Conservation (phyloP, 345 rosid genomes). For the Heritiera fomes region DNA sequence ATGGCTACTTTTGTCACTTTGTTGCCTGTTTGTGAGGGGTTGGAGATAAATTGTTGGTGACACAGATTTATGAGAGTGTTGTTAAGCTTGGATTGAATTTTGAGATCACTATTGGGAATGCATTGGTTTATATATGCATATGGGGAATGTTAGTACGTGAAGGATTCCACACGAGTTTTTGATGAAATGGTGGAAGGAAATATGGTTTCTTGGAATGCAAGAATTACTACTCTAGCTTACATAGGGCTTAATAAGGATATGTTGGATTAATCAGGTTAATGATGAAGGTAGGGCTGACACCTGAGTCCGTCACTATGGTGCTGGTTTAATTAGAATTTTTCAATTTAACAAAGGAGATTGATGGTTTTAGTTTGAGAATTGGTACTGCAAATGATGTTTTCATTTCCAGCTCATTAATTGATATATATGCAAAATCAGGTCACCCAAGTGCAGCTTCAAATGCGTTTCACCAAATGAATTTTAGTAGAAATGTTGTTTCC, state of each 20-base stretch:
- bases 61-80: slow-evolving; percentile 41
- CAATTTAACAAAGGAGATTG: slow-evolving; percentile 42
- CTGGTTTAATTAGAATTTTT: slow-evolving; percentile 38
- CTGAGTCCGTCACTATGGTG: slow-evolving; percentile 45
- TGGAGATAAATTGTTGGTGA: slow-evolving; percentile 9
- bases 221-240: slow-evolving; percentile 38
- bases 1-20: slow-evolving; percentile 40
- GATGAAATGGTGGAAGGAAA: slow-evolving; percentile 44
- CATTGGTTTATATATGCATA: slow-evolving; percentile 42
- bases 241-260: slow-evolving; percentile 34
- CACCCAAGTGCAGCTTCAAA: slow-evolving; percentile 22
- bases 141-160: slow-evolving; percentile 45
- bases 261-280: slow-evolving; percentile 37
- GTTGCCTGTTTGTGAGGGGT: slow-evolving; percentile 46
- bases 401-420: slow-evolving; percentile 49
- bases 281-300: slow-evolving; percentile 35
- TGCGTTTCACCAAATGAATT: slow-evolving; percentile 35
- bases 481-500: slow-evolving; percentile 31
- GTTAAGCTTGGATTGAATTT: slow-evolving; percentile 37
- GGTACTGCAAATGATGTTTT: slow-evolving; percentile 43
- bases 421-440: slow-evolving; percentile 53
- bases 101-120: slow-evolving; percentile 41
- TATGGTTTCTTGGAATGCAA: slow-evolving; percentile 47
- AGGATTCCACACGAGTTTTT: slow-evolving; percentile 37
- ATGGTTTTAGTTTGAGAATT: slow-evolving; percentile 43